phyloP scores from a whole-genome alignment of 352 stramenopile species.

The Bremia lactucae region DNA sequence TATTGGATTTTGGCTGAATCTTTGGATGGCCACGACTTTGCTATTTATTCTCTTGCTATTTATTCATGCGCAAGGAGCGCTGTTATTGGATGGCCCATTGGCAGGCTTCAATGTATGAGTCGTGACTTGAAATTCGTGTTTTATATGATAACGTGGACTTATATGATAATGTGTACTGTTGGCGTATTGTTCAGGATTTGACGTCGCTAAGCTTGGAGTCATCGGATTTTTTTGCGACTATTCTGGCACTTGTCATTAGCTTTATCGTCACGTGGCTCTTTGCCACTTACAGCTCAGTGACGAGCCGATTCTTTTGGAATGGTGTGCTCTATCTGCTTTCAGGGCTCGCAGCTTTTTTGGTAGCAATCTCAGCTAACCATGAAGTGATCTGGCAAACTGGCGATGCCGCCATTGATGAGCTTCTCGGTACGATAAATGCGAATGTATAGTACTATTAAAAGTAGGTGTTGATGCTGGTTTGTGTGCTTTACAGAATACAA shows the following conservation, averaged over 20 bases:
- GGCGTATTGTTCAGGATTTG: constrained; percentile 27
- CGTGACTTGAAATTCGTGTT: neutral
- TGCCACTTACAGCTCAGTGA: constrained; percentile 26
- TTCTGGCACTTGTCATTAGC: constrained; percentile 26
- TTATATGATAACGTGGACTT: constrained; percentile 1
- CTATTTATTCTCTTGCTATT: constrained; percentile 70
- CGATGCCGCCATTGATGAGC: constrained; percentile 40
- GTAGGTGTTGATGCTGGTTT: neutral
- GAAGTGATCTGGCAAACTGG: constrained; percentile 55
- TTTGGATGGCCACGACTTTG: constrained; percentile 35
- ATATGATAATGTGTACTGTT: too few relatives aligned
- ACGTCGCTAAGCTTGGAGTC: constrained; percentile 44
- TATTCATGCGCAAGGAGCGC: constrained; percentile 53
- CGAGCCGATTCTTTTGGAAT: constrained; percentile 61
- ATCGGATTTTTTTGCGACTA: constrained; percentile 32
- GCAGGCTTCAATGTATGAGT: constrained; percentile 42
- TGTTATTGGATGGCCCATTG: constrained; percentile 38
- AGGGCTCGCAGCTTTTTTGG: constrained; percentile 38
- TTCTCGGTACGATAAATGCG: constrained; percentile 43
- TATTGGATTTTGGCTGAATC: constrained; percentile 37
- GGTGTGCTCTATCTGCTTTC: constrained; percentile 47
- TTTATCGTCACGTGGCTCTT: constrained; percentile 31
- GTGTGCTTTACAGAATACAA: constrained; percentile 78
- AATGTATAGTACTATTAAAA: neutral
- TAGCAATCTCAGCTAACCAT: constrained; percentile 51